These are phyloP conservation scores for Daldinia caldariorum DNA, from an alignment of 495 filamentous ascomycete genomes.

Conservation along the genomic window DNA sequence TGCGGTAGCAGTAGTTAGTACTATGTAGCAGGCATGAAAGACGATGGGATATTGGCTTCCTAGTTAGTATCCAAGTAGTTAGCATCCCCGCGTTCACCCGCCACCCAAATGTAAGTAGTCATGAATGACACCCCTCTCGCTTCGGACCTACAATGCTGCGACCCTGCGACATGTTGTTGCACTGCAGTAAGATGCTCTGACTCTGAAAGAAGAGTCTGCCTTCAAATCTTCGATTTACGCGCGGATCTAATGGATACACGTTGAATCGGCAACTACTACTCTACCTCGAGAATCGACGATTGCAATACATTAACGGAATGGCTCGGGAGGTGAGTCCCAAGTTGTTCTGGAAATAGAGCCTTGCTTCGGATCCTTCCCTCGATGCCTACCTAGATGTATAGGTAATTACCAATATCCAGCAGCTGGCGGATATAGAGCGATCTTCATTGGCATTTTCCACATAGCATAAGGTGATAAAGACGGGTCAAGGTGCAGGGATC, in stretches of 20 bases:
- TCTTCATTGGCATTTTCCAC: slow-evolving; percentile 33
- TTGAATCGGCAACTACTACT: slow-evolving; percentile 29
- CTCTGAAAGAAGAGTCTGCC: slow-evolving; percentile 14
- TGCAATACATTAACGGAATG: slow-evolving; percentile 14
- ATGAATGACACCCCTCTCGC: slow-evolving; percentile 37
- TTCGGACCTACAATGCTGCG: slow-evolving; percentile 34
- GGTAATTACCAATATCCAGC: slow-evolving; percentile 19
- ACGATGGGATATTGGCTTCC: slow-evolving; percentile 12
- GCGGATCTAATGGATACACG: slow-evolving; percentile 38
- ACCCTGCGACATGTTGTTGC: slow-evolving; percentile 26
- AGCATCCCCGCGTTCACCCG: slow-evolving; percentile 30
- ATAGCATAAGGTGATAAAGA: slow-evolving; percentile 21
- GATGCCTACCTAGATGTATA: too few relatives aligned
- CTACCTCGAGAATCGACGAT: slow-evolving; percentile 14
- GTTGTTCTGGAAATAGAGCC: neutral
- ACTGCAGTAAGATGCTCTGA: slow-evolving; percentile 36
- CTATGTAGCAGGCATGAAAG: slow-evolving; percentile 2
- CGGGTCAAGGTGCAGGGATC: slow-evolving; percentile 40
- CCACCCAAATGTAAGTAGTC: slow-evolving; percentile 32
- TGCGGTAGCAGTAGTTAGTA: neutral
- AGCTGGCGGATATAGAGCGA: slow-evolving; percentile 16
- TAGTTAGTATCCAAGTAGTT: slow-evolving; percentile 4
- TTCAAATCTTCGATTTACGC: slow-evolving; percentile 23
- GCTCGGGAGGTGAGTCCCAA: slow-evolving; percentile 8
- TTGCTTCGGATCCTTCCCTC: slow-evolving; percentile 6